These are phyloP conservation scores for Grosmannia huntii DNA, from an alignment of 2,329 filamentous ascomycete genomes.

Conservation along the genomic window DNA sequence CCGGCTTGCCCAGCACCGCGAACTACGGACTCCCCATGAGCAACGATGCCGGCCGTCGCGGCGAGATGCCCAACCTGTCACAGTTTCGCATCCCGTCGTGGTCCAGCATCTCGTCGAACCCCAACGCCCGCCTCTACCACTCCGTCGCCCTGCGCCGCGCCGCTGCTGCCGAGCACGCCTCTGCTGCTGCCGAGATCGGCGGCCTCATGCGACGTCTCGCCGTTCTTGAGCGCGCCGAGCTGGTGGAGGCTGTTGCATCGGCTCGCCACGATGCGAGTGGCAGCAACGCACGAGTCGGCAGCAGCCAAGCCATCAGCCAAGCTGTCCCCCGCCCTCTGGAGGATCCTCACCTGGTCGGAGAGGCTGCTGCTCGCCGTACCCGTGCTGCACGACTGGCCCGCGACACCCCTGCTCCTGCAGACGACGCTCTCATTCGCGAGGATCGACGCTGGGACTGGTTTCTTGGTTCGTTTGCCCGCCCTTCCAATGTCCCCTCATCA, in stretches of 20 bases:
- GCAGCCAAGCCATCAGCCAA: slow-evolving; percentile 8
- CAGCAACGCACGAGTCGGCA: slow-evolving; percentile 1
- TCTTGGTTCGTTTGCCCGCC: slow-evolving; percentile 33
- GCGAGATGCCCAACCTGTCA: slow-evolving; percentile 29
- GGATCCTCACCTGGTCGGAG: slow-evolving; percentile 55
- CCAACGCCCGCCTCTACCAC: slow-evolving; percentile 47
- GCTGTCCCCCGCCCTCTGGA: slow-evolving; percentile 39
- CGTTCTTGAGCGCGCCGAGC: slow-evolving; percentile 23
- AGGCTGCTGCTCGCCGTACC: slow-evolving; percentile 46
- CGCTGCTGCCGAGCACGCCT: slow-evolving; percentile 27
- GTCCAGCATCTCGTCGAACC: slow-evolving; percentile 41
- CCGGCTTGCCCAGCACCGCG: slow-evolving; percentile 27
- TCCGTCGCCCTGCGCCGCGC: slow-evolving; percentile 51
- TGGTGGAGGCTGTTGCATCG: slow-evolving; percentile 19
- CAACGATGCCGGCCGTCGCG: slow-evolving; percentile 10
- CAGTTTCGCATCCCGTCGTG: slow-evolving; percentile 47
- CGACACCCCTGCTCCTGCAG: slow-evolving; percentile 29
- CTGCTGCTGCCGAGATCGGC: slow-evolving; percentile 19
- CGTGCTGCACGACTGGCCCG: slow-evolving; percentile 43
- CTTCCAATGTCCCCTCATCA: slow-evolving; percentile 19
- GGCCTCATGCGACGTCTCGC: slow-evolving; percentile 17
- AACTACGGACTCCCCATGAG: slow-evolving; percentile 4
- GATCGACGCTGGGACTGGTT: slow-evolving; percentile 50
- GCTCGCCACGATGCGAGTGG: neutral
- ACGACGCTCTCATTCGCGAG: slow-evolving; percentile 42